Evolutionary conservation across 495 filamentous ascomycete species (phyloP).

Genomic region (Aspergillus funiculosus): DNA sequence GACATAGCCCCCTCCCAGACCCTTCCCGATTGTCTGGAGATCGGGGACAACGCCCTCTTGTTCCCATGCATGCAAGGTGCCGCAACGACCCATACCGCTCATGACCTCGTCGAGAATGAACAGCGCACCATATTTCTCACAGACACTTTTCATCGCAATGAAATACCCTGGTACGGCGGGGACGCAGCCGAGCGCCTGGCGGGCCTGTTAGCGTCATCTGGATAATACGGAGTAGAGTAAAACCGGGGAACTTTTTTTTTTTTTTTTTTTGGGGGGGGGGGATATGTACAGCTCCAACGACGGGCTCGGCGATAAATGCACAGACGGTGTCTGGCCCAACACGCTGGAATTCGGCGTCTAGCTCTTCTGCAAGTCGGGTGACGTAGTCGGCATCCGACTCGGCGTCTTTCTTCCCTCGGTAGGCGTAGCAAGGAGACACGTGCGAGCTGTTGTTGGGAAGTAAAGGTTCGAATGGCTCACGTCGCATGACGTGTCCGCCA

Average conservation of each 20-base stretch:
- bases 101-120: conserved; percentile 75
- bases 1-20: conserved; percentile 59
- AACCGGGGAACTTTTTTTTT: not conserved
- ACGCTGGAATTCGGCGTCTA: conserved; percentile 68
- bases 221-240: not conserved
- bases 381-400: conserved; percentile 52
- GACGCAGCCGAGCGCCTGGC: conserved; percentile 53
- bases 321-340: conserved; percentile 67
- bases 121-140: conserved; percentile 59
- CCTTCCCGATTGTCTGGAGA: conserved; percentile 66
- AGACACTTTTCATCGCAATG: conserved; percentile 54
- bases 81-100: conserved; percentile 69
- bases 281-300: conserved; percentile 50
- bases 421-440: conserved; percentile 66
- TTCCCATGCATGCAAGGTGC: conserved; percentile 64
- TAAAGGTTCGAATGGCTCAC: conserved; percentile 61
- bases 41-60: conserved; percentile 58
- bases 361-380: conserved; percentile 54
- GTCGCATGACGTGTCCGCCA: conserved; percentile 57
- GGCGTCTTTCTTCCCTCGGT: conserved; percentile 46
- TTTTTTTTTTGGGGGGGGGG: too few relatives aligned
- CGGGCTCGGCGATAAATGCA: conserved; percentile 71
- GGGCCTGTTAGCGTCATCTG: not conserved
- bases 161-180: conserved; percentile 61
- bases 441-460: conserved; percentile 54